Base-by-base conservation (phyloP, 2,329 filamentous ascomycete species). In the Tolypocladium capitatum region DNA sequence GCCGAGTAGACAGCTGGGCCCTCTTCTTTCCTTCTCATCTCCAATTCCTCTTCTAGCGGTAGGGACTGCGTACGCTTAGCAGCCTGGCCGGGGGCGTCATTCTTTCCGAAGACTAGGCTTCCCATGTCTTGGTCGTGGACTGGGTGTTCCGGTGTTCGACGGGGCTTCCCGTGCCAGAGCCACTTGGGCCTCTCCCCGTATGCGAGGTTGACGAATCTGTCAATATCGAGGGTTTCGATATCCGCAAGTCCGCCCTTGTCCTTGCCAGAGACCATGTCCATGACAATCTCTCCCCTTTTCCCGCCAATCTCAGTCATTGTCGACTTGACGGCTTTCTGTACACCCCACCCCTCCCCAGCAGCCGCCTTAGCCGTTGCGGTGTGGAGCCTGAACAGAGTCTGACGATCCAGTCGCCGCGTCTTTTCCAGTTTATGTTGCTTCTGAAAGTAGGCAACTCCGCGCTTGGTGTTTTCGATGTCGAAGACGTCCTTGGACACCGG, bases 291-390 rank as follows among this genome's bases (percentile, higher is more conserved):
- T 43, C 90, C 90, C 46, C 91, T 84, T 63, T 96, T 95, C 14
- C 92, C 91, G 55, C 88, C 88, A 35, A 98, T 80, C 64, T 96
- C 92, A 18, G 86, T 89, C 43, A 97, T 86, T 0, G 91, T 96
- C 3, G 88, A 94, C 62, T 97, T 97, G 58, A 98, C 88, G 18
- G 91, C 90, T 58, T 87, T 84, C 45, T 89, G 86, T n/a, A 94
- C 86, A 16, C 84, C 85, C 87, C 91, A 96, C 3, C 84, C 85
- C 60, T 96, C 89, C 32, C 87, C 84, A 45, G 84, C 85, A 2
- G 89, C 90, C 31, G 88, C 89, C 63, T 95, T 97, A 35, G 87
- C 86, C 13, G 91, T 96, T n/a, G 75, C 78, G 43, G 78, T 80
- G 57, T 94, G 90, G 41, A 98, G 72, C 48, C 79, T 81, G 48